Conservation (phyloP, 768 basidiomycete species). For the Panaeolus cyanescens region DNA sequence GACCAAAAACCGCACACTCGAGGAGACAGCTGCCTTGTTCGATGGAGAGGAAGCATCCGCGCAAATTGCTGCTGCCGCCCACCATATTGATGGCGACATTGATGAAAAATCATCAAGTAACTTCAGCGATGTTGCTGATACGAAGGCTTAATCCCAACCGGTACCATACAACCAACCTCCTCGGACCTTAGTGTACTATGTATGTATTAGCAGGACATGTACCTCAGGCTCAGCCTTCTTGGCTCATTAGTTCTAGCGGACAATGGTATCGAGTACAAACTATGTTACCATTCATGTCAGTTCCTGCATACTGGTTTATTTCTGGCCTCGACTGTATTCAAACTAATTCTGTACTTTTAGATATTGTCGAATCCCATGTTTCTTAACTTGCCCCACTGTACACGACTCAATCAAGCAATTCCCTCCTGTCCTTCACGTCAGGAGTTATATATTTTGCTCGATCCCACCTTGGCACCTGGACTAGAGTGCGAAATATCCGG, state of each 20-base stretch:
- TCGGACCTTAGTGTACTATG: neutral
- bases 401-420: no score
- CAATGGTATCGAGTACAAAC: neutral
- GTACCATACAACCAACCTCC: no score
- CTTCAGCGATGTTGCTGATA: neutral
- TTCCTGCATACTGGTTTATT: neutral
- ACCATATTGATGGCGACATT: slow-evolving; percentile 29
- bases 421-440: no score
- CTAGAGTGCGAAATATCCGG: neutral
- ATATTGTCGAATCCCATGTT: no score
- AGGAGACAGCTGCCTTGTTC: slow-evolving; percentile 83
- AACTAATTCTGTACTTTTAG: neutral
- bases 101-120: slow-evolving; percentile 36
- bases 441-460: neutral
- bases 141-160: neutral
- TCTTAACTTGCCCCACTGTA: no score
- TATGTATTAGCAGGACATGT: neutral
- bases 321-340: neutral
- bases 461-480: neutral
- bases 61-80: slow-evolving; percentile 29
- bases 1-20: slow-evolving; percentile 72
- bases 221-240: neutral
- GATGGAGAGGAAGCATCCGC: slow-evolving; percentile 61
- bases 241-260: neutral
- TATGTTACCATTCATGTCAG: neutral